These are phyloP conservation scores for Xylaria venustula DNA, from an alignment of 495 filamentous ascomycete genomes.

Conservation along the genomic window DNA sequence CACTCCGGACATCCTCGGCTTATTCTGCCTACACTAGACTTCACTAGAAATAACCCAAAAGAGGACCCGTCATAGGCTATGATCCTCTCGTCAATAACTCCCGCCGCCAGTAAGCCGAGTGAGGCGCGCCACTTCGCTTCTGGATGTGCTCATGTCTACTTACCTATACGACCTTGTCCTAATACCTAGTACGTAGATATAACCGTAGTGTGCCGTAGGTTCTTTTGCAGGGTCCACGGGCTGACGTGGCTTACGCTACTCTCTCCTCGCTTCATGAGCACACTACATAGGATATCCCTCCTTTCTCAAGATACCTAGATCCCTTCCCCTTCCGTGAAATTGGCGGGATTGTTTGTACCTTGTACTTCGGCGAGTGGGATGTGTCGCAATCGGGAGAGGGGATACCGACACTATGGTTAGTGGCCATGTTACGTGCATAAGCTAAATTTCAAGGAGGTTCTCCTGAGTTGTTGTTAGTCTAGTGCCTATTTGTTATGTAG, in stretches of 20 bases:
- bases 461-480: neutral
- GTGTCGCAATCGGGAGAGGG: constrained; percentile 9
- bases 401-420: constrained; percentile 12
- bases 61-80: neutral
- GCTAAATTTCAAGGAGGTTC: neutral
- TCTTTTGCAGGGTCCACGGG: neutral
- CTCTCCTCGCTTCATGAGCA: neutral
- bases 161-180: too few species aligned
- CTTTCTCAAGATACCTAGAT: neutral
- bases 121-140: constrained; percentile 4
- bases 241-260: constrained; percentile 1
- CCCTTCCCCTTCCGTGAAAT: neutral
- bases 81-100: neutral
- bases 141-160: neutral
- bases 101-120: constrained; percentile 2
- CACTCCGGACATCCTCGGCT: constrained; percentile 8
- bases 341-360: neutral
- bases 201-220: neutral
- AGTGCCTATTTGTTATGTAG: too few species aligned
- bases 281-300: neutral
- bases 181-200: too few species aligned
- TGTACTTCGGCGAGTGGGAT: neutral
- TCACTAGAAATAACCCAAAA: neutral
- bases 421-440: constrained; percentile 13
- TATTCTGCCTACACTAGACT: neutral